Percentiles rank a stretch among this genome's conserved stretches.
phyloP scores from a whole-genome alignment of 1,139 yeast genomes.

The Debaryomycetaceae sp. region DNA sequence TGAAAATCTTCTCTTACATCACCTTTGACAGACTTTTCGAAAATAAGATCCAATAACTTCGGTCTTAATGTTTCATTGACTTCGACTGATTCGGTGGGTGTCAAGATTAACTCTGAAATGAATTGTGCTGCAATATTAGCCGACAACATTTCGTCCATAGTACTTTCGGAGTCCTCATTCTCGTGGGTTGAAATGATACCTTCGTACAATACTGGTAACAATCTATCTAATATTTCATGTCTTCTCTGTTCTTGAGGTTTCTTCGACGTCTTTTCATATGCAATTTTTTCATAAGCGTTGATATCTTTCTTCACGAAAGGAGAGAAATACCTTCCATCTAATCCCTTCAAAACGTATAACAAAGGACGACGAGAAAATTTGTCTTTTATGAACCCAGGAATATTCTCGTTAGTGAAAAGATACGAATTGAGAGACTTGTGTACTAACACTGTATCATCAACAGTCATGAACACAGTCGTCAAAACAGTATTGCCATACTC shows the following conservation, averaged over 20 bases:
- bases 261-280: constrained; percentile 70
- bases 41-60: constrained; percentile 51
- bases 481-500: constrained; percentile 85
- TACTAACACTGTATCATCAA: constrained; percentile 88
- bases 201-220: constrained; percentile 64
- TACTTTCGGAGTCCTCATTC: constrained; percentile 20
- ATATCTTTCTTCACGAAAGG: constrained; percentile 65
- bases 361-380: constrained; percentile 89
- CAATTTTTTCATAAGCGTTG: constrained; percentile 57
- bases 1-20: constrained; percentile 69
- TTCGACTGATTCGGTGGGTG: constrained; percentile 45
- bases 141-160: constrained; percentile 41
- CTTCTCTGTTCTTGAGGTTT: constrained; percentile 81
- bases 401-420: constrained; percentile 49
- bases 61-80: constrained; percentile 44
- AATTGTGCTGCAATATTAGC: constrained; percentile 85
- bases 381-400: constrained; percentile 60
- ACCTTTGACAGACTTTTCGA: constrained; percentile 57
- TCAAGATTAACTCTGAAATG: constrained; percentile 66
- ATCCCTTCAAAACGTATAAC: constrained; percentile 73
- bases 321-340: constrained; percentile 79
- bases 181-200: constrained; percentile 45
- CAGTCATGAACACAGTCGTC: constrained; percentile 75
- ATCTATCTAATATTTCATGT: constrained; percentile 59
- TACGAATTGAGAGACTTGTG: constrained; percentile 67